phyloP scores from a whole-genome alignment of 2,329 filamentous ascomycete genomes.

The Trichoderma simmonsii region DNA sequence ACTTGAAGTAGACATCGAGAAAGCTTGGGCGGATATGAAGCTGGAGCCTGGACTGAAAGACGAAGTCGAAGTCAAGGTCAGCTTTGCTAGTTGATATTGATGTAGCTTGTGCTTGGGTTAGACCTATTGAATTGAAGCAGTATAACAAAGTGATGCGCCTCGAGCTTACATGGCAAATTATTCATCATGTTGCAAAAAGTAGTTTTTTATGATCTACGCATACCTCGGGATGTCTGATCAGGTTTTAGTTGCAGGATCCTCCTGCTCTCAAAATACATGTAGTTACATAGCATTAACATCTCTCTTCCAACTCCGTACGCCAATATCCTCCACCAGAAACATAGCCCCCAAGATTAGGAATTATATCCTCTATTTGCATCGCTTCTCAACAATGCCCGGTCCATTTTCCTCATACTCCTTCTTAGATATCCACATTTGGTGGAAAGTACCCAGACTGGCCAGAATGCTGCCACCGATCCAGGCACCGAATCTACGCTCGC shows the following conservation, averaged over 20 bases:
- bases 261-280: not conserved
- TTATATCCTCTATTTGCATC: conserved; percentile 68
- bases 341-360: not conserved
- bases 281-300: conserved; percentile 23
- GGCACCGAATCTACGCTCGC: conserved; percentile 84
- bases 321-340: conserved; percentile 22
- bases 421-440: conserved; percentile 98
- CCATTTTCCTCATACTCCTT: conserved; percentile 99
- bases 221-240: not conserved
- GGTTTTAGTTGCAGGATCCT: not conserved
- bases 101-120: too few relatives aligned
- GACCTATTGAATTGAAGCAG: not conserved
- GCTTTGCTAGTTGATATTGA: conserved; percentile 39
- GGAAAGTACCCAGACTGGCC: conserved; percentile 92
- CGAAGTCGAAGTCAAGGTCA: conserved; percentile 68
- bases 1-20: conserved; percentile 71
- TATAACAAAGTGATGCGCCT: not conserved
- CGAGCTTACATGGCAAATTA: too few relatives aligned
- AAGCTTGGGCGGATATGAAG: conserved; percentile 73
- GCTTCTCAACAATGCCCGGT: conserved; percentile 84
- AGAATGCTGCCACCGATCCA: conserved; percentile 98
- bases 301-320: conserved; percentile 37
- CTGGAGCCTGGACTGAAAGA: conserved; percentile 75
- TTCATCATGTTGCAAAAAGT: not conserved
- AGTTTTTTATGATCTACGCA: not conserved